Conservation (phyloP, 495 filamentous ascomycete genomes). For the Penicillium verhagenii region DNA sequence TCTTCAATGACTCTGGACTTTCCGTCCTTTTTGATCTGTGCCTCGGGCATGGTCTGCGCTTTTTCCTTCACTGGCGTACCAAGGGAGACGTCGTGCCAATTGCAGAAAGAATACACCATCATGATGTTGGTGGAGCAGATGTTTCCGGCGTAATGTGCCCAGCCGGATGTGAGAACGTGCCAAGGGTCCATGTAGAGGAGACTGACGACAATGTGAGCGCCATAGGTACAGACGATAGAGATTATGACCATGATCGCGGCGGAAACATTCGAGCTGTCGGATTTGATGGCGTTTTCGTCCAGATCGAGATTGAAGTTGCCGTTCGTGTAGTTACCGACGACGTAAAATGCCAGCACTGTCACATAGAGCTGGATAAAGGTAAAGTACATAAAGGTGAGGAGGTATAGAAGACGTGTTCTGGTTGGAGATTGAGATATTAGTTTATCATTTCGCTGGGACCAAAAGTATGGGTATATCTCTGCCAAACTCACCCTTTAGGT, state of each 20-base stretch:
- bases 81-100: constrained; percentile 99
- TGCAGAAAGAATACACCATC: constrained; percentile 95
- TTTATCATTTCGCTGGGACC: neutral
- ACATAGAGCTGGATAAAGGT: constrained; percentile 71
- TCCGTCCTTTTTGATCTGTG: constrained; percentile 69
- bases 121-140: constrained; percentile 90
- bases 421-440: constrained; percentile 21
- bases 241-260: constrained; percentile 71
- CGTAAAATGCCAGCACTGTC: constrained; percentile 75
- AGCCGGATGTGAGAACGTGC: constrained; percentile 98
- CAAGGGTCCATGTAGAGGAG: constrained; percentile 96
- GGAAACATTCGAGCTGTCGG: neutral
- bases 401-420: constrained; percentile 63
- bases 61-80: constrained; percentile 97
- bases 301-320: constrained; percentile 42
- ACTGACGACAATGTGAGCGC: constrained; percentile 90
- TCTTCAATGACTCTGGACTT: constrained; percentile 90
- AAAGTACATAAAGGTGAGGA: constrained; percentile 78
- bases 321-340: constrained; percentile 65
- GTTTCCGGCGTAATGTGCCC: constrained; percentile 47
- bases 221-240: constrained; percentile 85
- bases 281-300: constrained; percentile 5
- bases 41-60: constrained; percentile 83
- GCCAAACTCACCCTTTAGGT: constrained; percentile 71
- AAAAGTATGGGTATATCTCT: neutral